These are phyloP conservation scores for Phytopythium litorale DNA, from an alignment of 352 stramenopile genomes.

Conservation along the genomic window DNA sequence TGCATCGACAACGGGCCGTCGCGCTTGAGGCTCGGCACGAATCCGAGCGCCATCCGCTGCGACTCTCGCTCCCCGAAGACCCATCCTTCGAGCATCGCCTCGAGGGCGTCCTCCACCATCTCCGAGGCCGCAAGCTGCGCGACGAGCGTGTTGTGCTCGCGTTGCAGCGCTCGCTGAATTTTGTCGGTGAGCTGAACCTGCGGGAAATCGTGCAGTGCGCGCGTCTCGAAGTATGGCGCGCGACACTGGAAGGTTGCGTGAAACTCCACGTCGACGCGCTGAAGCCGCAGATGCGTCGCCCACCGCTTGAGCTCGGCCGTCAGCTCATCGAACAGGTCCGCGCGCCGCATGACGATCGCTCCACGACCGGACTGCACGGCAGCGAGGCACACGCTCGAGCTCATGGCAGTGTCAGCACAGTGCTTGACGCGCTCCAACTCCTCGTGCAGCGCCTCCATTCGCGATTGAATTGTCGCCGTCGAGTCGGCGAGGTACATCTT, in stretches of 20 bases:
- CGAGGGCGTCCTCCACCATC: constrained; percentile 92
- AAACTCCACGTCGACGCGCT: constrained; percentile 90
- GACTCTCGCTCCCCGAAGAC: constrained; percentile 93
- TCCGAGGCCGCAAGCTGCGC: constrained; percentile 82
- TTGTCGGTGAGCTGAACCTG: constrained; percentile 84
- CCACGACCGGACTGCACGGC: constrained; percentile 52
- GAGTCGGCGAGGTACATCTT: constrained; percentile 58
- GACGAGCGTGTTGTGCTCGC: constrained; percentile 87
- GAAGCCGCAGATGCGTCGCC: constrained; percentile 65
- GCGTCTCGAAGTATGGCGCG: constrained; percentile 85
- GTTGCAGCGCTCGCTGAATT: constrained; percentile 73
- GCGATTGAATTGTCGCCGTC: constrained; percentile 40
- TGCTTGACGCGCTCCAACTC: constrained; percentile 75
- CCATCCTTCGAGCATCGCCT: constrained; percentile 96
- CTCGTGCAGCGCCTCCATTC: constrained; percentile 55
- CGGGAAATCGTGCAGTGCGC: constrained; percentile 88
- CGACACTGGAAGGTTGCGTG: constrained; percentile 84
- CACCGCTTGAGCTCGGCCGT: constrained; percentile 63
- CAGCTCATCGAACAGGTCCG: constrained; percentile 71
- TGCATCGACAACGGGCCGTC: constrained; percentile 72
- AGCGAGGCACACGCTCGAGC: constrained; percentile 53
- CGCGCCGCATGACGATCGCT: constrained; percentile 51
- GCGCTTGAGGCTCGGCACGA: constrained; percentile 82
- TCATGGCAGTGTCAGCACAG: constrained; percentile 37
- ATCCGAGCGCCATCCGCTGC: constrained; percentile 58